Base-by-base conservation (phyloP, 768 basidiomycete genomes). In the Lentinula lateritia region DNA sequence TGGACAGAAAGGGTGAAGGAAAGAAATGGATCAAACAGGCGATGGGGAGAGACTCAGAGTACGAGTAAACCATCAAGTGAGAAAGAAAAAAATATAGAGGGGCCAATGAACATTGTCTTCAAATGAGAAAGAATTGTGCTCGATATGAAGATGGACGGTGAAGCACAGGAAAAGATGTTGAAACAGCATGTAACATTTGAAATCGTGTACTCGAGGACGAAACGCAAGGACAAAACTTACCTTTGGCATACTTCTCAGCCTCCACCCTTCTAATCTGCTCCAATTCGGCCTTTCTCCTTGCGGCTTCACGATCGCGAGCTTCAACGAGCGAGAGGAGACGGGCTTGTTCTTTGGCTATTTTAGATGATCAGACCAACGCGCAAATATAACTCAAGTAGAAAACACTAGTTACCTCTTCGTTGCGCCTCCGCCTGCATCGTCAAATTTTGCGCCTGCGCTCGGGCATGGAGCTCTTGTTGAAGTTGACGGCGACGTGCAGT, bases 401-500 rank as follows among this genome's bases (percentile, higher is more conserved):
- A 50, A 18, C 20, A 28, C 50, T 28, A 28, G 28, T 83, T 80
- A 42, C 78, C 77, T 35, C 83, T 75, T 65, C 78, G 82, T 52
- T 74, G 78, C 66, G 90, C 86, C 69, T 90, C 86, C 68, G 90
- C 87, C 71, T 87, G 86, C 75, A 86, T 88, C 65, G 80, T 77
- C 41, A 87, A 74, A 1, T 71, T 77, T 36, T 81, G 68, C 73
- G 94, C 93, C 0, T 92, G 92, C 72, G 92, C 90, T 63, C 93
- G 83, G 48, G 88, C 87, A 39, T 84, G 83, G 57, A 96, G 81
- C 76, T 98, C 94, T 58, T 87, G 87, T 54, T 92, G 78, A 36
- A 96, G 77, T 74, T 95, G 93, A 23, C 92, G 81, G 36, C 95
- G 80, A n/a, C 93, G 83, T 2, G 90, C 90, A 7, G 94, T 87